Evolutionary conservation across 169 alveolate genomes (phyloP).

Genomic region (Plasmodium cynomolgi): DNA sequence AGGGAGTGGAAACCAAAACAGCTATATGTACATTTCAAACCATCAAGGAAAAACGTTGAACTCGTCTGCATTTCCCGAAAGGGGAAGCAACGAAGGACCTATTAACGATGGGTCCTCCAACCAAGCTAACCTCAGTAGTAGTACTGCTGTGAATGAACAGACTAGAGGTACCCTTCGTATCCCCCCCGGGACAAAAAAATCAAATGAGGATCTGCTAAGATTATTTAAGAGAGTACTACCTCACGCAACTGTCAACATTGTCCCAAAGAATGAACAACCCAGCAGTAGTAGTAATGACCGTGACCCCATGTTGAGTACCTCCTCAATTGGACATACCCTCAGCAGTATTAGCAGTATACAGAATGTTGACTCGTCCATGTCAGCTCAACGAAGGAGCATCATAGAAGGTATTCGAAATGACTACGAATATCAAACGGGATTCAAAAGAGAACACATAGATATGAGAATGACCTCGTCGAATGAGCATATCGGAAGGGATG

Average conservation of each 20-base stretch:
- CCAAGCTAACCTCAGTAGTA: neutral
- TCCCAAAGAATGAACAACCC: neutral
- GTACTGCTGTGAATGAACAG: neutral
- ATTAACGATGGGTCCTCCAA: neutral
- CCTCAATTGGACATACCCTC: neutral
- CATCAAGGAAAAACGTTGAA: neutral
- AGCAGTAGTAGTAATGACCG: neutral
- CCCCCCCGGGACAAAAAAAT: neutral
- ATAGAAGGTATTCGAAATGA: neutral
- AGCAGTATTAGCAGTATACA: neutral
- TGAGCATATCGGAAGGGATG: neutral
- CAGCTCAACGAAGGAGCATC: neutral
- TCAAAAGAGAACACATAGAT: neutral
- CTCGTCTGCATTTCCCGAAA: neutral
- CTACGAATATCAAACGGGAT: neutral
- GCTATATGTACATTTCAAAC: neutral
- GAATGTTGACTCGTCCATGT: neutral
- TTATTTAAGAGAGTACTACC: slow-evolving; percentile 46
- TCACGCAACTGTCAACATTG: slow-evolving; percentile 40
- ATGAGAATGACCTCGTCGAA: neutral
- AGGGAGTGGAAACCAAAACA: neutral
- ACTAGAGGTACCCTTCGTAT: neutral
- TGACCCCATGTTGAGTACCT: neutral
- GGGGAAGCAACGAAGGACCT: neutral
- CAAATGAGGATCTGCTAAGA: slow-evolving; percentile 21